Base-by-base conservation (phyloP, 78 protist species). In the Dictyostelium citrinum region DNA sequence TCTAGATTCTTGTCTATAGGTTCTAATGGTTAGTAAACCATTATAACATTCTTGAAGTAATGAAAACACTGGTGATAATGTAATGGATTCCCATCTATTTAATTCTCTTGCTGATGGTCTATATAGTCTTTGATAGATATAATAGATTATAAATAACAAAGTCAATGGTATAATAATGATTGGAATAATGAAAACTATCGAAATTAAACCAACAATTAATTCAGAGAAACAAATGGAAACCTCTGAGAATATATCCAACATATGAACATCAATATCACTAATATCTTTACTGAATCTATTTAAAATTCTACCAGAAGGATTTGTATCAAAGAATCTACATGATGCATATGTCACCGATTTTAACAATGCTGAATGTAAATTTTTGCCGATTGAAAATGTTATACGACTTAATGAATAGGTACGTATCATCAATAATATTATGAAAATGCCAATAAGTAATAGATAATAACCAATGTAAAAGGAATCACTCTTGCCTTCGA, bases 21-120 rank as follows among this genome's bases (percentile, higher is more conserved):
- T 90, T 37, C 99, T 91, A 49, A 99, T 95, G 41, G 99, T 95
- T 17, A 93, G 10, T 74, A 97, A 76, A 17, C 99, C 99, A 68
- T 61, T 67, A 67, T 97, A 92, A 6, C 97, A 72, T 35, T 96
- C 98, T 1, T 86, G n/a, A 83, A 98, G 96, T 46, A 37, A 37
- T 35, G 98, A 46, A 72, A 35, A 97, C 16, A 98, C 12, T 14
- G 99, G 99, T 5, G 97, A 80, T 3, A 98, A 29, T 16, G 98
- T 3, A 39, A 96, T 81, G 3, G 97, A 35, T 14, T 97, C 99
- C 77, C 97, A 74, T 17, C 98, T 86, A 95, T 95, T 96, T 29
- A 96, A 68, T 75, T 97, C 99, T 29, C 98, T 74, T 1, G 96
- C 5, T 10, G 98, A 64, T 22, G 41, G 16, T 37, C 58, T 33